These are phyloP conservation scores for Chimonanthus salicifolius DNA, from an alignment of 164 flowering plant species.

Conservation along the genomic window DNA sequence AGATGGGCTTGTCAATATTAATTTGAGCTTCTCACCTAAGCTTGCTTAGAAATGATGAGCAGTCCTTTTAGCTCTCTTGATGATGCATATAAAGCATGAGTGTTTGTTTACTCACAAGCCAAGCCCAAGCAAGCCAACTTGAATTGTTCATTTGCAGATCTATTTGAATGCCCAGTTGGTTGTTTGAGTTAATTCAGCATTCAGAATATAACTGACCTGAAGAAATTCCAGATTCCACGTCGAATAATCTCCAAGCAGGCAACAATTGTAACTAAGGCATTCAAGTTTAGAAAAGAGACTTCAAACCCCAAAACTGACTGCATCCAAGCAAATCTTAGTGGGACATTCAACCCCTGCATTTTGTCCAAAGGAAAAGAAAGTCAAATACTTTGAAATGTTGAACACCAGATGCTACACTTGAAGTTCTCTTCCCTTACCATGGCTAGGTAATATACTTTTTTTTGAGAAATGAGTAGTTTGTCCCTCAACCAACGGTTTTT, in stretches of 20 bases:
- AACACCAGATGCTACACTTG: background rate
- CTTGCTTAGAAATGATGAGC: no score
- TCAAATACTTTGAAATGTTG: background rate
- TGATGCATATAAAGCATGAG: no score
- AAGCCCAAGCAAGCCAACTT: no score
- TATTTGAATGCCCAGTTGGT: no score
- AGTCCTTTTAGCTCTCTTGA: no score
- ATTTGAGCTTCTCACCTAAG: no score
- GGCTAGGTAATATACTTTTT: constrained; percentile 51
- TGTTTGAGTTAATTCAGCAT: background rate
- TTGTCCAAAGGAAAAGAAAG: background rate
- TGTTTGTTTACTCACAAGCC: no score
- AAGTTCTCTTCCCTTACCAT: constrained; percentile 31
- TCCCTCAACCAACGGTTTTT: constrained; percentile 37
- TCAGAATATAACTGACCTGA: constrained; percentile 31
- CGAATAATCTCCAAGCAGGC: constrained; percentile 71
- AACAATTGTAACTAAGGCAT: constrained; percentile 31
- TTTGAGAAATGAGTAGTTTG: constrained; percentile 47
- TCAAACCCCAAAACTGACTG: constrained; percentile 28
- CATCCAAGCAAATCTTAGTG: no score
- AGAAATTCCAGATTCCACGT: constrained; percentile 23
- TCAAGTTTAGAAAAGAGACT: constrained; percentile 29
- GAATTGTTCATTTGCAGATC: no score
- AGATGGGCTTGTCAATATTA: no score
- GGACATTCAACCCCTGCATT: constrained; percentile 38